These are phyloP conservation scores for Pneumocystis oryctolagi DNA, from an alignment of 1,139 yeast genomes.

Conservation along the genomic window DNA sequence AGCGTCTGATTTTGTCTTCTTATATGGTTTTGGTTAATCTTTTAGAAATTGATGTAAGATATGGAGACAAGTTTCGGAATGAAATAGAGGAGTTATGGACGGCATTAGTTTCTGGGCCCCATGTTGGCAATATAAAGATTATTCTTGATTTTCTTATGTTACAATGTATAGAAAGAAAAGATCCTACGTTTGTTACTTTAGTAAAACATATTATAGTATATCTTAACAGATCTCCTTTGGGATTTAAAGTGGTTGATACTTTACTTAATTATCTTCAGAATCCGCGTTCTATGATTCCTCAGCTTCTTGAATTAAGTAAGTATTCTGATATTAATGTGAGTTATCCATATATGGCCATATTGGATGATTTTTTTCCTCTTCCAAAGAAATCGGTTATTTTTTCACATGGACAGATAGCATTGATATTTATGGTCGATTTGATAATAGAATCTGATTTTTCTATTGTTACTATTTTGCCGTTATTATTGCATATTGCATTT, in stretches of 20 bases:
- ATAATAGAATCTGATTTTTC: conserved; percentile 45
- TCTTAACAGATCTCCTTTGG: conserved; percentile 48
- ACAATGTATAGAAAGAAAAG: conserved; percentile 56
- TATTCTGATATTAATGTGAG: conserved; percentile 21
- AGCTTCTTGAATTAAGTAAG: conserved; percentile 28
- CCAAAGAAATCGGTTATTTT: conserved; percentile 60
- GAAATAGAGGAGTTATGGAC: conserved; percentile 94
- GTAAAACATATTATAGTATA: conserved; percentile 71
- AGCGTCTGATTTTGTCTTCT: conserved; percentile 31
- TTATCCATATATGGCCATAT: conserved; percentile 66
- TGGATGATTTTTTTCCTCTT: conserved; percentile 42
- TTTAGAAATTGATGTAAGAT: conserved; percentile 69
- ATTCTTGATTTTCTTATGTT: conserved; percentile 57
- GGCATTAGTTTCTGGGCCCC: conserved; percentile 62
- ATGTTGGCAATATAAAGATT: conserved; percentile 51
- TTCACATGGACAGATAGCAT: conserved; percentile 74
- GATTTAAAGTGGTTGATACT: conserved; percentile 43
- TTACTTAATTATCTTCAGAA: conserved; percentile 48
- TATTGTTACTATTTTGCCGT: conserved; percentile 43
- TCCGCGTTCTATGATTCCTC: conserved; percentile 81
- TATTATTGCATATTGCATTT: conserved; percentile 68
- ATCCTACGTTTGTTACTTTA: conserved; percentile 59
- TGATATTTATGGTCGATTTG: conserved; percentile 70
- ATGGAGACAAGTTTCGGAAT: conserved; percentile 56
- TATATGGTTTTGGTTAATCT: conserved; percentile 67